phyloP scores from a whole-genome alignment of 495 filamentous ascomycete species.

The Hypoxylon lienhwacheense region DNA sequence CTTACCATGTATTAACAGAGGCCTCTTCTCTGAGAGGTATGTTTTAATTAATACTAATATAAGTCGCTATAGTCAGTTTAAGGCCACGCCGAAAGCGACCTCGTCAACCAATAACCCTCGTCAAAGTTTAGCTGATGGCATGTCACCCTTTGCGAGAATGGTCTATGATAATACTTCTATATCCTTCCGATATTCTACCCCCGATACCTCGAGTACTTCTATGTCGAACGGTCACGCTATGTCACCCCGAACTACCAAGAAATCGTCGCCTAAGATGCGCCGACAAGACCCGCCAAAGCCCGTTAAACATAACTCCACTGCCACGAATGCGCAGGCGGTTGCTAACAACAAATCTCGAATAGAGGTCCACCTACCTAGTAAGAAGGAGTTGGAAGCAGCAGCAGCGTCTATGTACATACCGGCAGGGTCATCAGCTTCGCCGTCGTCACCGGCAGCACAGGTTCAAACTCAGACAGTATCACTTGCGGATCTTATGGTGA shows the following conservation, averaged over 20 bases:
- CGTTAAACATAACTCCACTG: conserved; percentile 34
- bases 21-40: neutral
- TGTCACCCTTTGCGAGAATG: conserved; percentile 50
- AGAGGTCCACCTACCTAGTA: conserved; percentile 36
- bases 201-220: conserved; percentile 32
- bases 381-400: conserved; percentile 30
- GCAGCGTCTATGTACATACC: conserved; percentile 21
- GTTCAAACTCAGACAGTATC: conserved; percentile 37
- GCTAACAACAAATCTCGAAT: conserved; percentile 37
- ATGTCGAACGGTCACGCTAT: conserved; percentile 21
- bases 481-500: conserved; percentile 36
- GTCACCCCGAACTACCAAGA: conserved; percentile 26
- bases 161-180: conserved; percentile 46
- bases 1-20: neutral
- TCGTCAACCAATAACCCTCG: conserved; percentile 14
- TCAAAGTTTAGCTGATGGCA: conserved; percentile 36
- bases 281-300: conserved; percentile 31
- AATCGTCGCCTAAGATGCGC: conserved; percentile 27
- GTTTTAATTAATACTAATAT: conserved; percentile 21
- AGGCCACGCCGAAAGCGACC: conserved; percentile 46
- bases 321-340: conserved; percentile 30
- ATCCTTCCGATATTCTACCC: conserved; percentile 39
- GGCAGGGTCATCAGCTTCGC: conserved; percentile 5
- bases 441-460: conserved; percentile 14
- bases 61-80: conserved; percentile 65